phyloP scores from a whole-genome alignment of 202 grass and related monocot genomes.

The Saccharum hybrid region DNA sequence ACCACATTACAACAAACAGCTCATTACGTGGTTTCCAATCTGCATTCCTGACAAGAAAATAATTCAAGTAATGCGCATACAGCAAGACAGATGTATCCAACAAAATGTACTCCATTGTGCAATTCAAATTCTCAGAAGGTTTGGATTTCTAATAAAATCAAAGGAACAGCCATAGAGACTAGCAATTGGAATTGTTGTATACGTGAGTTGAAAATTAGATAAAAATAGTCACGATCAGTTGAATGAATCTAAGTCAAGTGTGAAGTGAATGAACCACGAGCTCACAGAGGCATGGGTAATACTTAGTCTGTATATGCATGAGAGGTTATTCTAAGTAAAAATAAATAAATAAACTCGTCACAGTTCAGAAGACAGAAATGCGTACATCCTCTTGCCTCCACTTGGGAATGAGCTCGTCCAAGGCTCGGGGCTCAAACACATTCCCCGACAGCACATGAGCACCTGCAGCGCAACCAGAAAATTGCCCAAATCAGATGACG shows the following conservation, averaged over 20 bases:
- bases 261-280: constrained; percentile 12
- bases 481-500: not conserved
- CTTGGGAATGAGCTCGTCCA: constrained; percentile 85
- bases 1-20: not conserved
- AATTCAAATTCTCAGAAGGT: constrained; percentile 9
- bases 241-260: not conserved
- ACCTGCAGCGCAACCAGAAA: constrained; percentile 45
- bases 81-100: not conserved
- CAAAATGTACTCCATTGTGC: not conserved
- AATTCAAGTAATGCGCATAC: not conserved
- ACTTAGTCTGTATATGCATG: not conserved
- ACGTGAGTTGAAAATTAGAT: not conserved
- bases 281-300: not conserved
- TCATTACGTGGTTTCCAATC: not conserved
- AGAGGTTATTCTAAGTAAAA: not conserved
- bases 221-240: not conserved
- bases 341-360: constrained; percentile 4
- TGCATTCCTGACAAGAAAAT: not conserved
- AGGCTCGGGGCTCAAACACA: constrained; percentile 82
- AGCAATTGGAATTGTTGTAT: not conserved
- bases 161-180: not conserved
- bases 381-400: constrained; percentile 88
- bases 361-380: constrained; percentile 25
- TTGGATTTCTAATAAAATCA: not conserved
- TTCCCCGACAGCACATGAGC: constrained; percentile 92